Conservation (phyloP, 2,329 filamentous ascomycete genomes). For the Amauroascus niger region DNA sequence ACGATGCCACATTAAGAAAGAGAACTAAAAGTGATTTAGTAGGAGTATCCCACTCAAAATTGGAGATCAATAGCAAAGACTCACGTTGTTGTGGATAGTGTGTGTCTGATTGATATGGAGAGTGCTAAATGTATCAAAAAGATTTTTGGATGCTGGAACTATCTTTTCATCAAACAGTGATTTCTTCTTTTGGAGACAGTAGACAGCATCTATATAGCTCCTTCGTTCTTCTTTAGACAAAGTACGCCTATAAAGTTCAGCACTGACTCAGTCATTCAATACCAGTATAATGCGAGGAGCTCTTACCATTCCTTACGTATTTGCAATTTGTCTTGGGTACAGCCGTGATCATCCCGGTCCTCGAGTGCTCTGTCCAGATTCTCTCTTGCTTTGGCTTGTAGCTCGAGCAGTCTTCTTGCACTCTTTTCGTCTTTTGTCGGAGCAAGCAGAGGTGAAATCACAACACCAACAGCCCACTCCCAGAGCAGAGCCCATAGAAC, state of each 20-base stretch:
- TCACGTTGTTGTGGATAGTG: constrained; percentile 17
- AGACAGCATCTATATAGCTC: constrained; percentile 17
- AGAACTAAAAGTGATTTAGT: background rate
- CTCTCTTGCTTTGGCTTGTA: constrained; percentile 10
- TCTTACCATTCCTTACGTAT: constrained; percentile 17
- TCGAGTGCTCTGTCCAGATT: constrained; percentile 10
- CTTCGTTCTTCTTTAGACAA: constrained; percentile 15
- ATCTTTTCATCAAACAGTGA: constrained; percentile 9
- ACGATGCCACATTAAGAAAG: constrained; percentile 32
- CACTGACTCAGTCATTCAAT: background rate
- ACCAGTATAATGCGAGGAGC: background rate
- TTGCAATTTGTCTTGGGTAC: constrained; percentile 11
- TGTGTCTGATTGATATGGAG: constrained; percentile 18
- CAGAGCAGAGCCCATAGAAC: background rate
- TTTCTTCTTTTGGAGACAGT: constrained; percentile 16
- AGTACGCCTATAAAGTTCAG: constrained; percentile 11
- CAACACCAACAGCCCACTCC: background rate
- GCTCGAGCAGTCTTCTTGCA: constrained; percentile 10
- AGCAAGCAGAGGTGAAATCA: constrained; percentile 1
- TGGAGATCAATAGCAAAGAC: background rate
- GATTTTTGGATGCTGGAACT: constrained; percentile 17
- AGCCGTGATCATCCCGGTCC: background rate
- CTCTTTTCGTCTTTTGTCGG: constrained; percentile 5
- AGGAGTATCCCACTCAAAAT: background rate
- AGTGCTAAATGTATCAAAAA: constrained; percentile 16